A percentile compares a stretch with the other conserved stretches of the same genome.
phyloP scores from a whole-genome alignment of 1,284 basidiomycete genomes.

The Ganoderma leucocontextum region DNA sequence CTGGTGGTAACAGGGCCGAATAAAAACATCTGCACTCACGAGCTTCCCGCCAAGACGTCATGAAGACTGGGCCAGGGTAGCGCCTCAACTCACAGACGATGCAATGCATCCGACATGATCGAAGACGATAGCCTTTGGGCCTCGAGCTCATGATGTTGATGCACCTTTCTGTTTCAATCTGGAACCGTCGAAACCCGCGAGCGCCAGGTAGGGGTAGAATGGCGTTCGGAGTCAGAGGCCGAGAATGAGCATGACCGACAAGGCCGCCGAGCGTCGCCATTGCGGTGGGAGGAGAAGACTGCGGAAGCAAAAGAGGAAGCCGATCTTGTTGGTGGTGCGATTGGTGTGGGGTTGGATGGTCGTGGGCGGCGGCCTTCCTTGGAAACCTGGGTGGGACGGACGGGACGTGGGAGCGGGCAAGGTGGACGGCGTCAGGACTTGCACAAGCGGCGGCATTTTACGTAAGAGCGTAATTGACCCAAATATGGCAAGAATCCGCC shows the following conservation, averaged over 20 bases:
- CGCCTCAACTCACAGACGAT: not conserved
- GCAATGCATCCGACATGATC: constrained; percentile 10
- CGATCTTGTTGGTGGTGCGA: constrained; percentile 5
- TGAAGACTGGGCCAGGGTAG: not conserved
- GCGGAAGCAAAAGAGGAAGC: not conserved
- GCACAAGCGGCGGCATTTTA: constrained; percentile 14
- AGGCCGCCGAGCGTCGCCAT: not conserved
- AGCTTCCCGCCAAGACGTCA: not conserved
- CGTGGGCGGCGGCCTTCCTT: constrained; percentile 11
- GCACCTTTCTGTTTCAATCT: not conserved
- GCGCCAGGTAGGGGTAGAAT: not conserved
- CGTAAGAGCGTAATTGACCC: constrained; percentile 30
- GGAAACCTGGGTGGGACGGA: constrained; percentile 13
- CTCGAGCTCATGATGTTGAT: not conserved
- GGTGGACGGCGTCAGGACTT: not conserved
- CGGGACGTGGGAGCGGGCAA: constrained; percentile 5
- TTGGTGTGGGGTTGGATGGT: constrained; percentile 8
- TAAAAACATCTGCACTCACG: not conserved
- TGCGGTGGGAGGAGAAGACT: not conserved
- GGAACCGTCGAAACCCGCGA: not conserved
- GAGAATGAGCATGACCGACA: not conserved
- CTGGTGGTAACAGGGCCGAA: not conserved
- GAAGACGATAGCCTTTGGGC: constrained; percentile 1
- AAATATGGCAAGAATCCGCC: constrained; percentile 24
- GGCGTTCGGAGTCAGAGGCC: not conserved